Conservation (phyloP, 345 rosid genomes). For the Camelina hispida region DNA sequence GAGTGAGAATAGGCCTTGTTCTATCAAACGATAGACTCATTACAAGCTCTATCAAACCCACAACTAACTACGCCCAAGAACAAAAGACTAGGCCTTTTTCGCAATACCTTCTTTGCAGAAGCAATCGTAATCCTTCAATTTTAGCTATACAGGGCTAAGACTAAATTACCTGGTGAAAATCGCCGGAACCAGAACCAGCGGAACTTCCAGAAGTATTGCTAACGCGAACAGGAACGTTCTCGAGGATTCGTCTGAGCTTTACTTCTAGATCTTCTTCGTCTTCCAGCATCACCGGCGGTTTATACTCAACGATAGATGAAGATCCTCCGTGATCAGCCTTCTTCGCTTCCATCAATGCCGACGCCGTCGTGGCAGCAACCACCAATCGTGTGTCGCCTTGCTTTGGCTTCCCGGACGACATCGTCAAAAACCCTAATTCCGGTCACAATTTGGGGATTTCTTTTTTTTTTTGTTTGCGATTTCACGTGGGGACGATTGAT, state of each 20-base stretch:
- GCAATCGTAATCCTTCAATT: neutral
- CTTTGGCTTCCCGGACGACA: constrained; percentile 64
- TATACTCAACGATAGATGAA: constrained; percentile 75
- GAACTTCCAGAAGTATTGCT: constrained; percentile 97
- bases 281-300: constrained; percentile 72
- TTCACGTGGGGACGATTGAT: neutral
- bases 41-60: no score
- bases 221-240: constrained; percentile 95
- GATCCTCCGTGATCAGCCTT: constrained; percentile 49
- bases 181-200: constrained; percentile 96
- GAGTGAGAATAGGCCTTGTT: neutral
- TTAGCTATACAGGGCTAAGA: neutral
- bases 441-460: constrained; percentile 34
- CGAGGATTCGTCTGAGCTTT: constrained; percentile 89
- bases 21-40: no score
- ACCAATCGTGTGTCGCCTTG: constrained; percentile 61
- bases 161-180: constrained; percentile 82
- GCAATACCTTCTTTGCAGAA: neutral
- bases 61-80: neutral
- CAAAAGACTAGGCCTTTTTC: neutral
- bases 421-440: constrained; percentile 50
- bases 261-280: constrained; percentile 92
- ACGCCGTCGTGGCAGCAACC: constrained; percentile 44
- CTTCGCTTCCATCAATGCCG: constrained; percentile 50
- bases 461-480: neutral